phyloP scores from a whole-genome alignment of 179 eudicot species.

The Gypsophila paniculata region DNA sequence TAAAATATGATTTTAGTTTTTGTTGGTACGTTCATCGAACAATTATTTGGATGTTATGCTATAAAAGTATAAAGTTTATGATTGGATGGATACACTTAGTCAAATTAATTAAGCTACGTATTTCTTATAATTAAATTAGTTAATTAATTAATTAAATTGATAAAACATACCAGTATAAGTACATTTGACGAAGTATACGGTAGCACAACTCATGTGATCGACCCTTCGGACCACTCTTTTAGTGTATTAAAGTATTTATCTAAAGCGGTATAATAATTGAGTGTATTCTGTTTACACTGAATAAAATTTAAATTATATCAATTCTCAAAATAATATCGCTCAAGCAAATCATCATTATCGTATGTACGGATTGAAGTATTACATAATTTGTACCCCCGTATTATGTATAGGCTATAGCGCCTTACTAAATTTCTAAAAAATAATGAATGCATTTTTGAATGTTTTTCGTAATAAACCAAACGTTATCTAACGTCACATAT shows the following conservation, averaged over 20 bases:
- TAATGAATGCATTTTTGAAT: no score
- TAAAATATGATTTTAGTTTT: not conserved
- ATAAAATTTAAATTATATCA: not conserved
- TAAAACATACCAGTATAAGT: not conserved
- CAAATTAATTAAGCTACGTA: not conserved
- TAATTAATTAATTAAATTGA: no score
- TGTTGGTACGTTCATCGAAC: slow-evolving; percentile 2
- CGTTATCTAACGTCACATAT: no score
- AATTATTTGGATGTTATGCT: not conserved
- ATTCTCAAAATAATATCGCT: no score
- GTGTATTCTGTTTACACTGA: not conserved
- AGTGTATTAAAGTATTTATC: not conserved
- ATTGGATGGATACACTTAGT: slow-evolving; percentile 5
- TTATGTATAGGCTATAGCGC: no score
- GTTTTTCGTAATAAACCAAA: no score
- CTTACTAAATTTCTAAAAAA: no score
- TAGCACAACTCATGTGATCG: not conserved
- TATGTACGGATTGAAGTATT: no score
- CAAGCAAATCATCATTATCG: no score
- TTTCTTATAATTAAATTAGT: no score
- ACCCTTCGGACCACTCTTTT: not conserved
- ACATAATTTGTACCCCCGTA: no score
- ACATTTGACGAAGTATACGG: not conserved
- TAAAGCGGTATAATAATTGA: not conserved
- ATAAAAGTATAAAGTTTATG: not conserved